Conservation (phyloP, 1,139 yeast genomes). For the Saccharomyces hybrid region DNA sequence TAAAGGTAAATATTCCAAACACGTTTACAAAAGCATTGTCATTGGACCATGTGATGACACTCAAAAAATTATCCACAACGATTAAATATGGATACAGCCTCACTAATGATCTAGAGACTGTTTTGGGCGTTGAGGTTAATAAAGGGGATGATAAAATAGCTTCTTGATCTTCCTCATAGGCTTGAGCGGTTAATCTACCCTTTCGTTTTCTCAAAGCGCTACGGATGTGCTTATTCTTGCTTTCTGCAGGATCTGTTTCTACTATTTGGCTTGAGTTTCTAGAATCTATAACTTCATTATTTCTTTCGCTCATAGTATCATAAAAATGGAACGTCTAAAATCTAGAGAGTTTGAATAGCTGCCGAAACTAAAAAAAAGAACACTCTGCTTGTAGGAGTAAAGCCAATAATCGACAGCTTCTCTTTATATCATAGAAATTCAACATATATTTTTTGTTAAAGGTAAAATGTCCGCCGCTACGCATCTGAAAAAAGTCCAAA, state of each 20-base stretch:
- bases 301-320: conserved; percentile 2
- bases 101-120: conserved; percentile 75
- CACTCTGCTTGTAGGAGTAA: too few species aligned
- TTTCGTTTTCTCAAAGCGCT: conserved; percentile 23
- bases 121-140: conserved; percentile 79
- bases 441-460: background rate
- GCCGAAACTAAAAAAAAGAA: background rate
- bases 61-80: conserved; percentile 59
- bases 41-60: conserved; percentile 83
- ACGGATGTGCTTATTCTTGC: conserved; percentile 10
- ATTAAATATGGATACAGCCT: conserved; percentile 79
- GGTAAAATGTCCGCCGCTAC: background rate
- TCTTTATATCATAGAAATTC: background rate
- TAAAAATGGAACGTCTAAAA: background rate
- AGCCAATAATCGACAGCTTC: background rate
- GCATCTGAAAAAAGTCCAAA: background rate
- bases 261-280: conserved; percentile 5
- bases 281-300: background rate
- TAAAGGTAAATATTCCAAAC: conserved; percentile 48
- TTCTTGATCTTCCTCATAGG: conserved; percentile 12
- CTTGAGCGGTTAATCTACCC: conserved; percentile 6
- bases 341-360: background rate
- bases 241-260: background rate
- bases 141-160: conserved; percentile 47
- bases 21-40: conserved; percentile 74